Percentiles rank a stretch among this genome's conserved stretches.
Evolutionary conservation across 176 grass and related monocot genomes (phyloP).

Genomic region (Musa schizocarpa): DNA sequence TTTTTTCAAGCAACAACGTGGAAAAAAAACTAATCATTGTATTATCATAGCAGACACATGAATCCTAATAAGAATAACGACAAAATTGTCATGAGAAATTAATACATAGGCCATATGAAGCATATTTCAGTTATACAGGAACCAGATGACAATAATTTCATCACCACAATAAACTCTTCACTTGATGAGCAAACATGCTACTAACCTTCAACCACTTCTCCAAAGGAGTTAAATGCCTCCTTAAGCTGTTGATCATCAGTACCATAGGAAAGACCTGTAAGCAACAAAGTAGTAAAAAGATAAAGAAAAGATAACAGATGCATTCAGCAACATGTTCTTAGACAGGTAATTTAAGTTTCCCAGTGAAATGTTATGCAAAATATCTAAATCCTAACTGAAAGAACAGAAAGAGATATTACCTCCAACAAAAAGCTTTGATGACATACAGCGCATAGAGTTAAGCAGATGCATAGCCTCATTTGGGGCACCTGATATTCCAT

Average conservation of each 20-base stretch:
- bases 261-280: slow-evolving; percentile 47
- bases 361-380: not conserved
- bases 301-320: too few relatives aligned
- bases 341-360: too few relatives aligned
- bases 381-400: too few relatives aligned
- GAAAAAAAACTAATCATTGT: not conserved
- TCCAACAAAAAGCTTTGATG: slow-evolving; percentile 54
- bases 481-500: not conserved
- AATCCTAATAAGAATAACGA: too few relatives aligned
- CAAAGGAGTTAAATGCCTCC: slow-evolving; percentile 32
- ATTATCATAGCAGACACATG: not conserved
- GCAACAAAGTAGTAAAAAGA: not conserved
- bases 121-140: too few relatives aligned
- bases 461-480: slow-evolving; percentile 29
- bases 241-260: slow-evolving; percentile 28
- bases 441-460: slow-evolving; percentile 45
- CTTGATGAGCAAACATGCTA: not conserved
- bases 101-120: too few relatives aligned
- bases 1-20: too few relatives aligned
- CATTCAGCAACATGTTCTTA: not conserved
- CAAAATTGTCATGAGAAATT: too few relatives aligned
- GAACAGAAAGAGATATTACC: slow-evolving; percentile 34
- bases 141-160: too few relatives aligned
- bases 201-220: slow-evolving; percentile 70
- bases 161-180: not conserved